Conservation (phyloP, 768 basidiomycete species). For the Xerocomellus intermedius region DNA sequence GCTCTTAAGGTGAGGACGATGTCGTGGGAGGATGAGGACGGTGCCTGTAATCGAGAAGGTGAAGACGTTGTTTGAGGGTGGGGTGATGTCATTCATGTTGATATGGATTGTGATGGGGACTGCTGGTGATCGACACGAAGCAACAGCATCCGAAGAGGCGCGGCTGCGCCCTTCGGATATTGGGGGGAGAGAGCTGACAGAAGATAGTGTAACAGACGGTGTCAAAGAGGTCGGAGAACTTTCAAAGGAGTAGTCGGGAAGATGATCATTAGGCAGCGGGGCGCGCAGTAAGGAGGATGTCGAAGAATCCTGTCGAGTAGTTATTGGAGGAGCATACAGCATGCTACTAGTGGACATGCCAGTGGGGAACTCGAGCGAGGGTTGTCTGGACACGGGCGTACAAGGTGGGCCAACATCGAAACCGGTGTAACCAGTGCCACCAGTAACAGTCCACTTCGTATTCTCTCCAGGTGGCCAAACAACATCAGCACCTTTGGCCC, state of each 20-base stretch:
- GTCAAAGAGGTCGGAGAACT: conserved; percentile 50
- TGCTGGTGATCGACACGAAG: conserved; percentile 44
- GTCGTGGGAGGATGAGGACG: conserved; percentile 55
- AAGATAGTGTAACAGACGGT: conserved; percentile 42
- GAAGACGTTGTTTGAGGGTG: conserved; percentile 62
- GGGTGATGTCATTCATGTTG: conserved; percentile 75
- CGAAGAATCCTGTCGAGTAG: conserved; percentile 44
- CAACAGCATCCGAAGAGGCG: conserved; percentile 35
- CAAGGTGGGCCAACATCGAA: conserved; percentile 53
- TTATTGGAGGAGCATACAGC: conserved; percentile 21
- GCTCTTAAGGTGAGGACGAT: conserved; percentile 25
- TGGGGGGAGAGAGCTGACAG: conserved; percentile 36
- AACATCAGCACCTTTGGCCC: conserved; percentile 66
- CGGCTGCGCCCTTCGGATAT: conserved; percentile 37
- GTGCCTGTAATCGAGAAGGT: conserved; percentile 66
- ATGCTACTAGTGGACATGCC: conserved; percentile 17
- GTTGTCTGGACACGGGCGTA: conserved; percentile 42
- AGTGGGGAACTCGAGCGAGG: conserved; percentile 47
- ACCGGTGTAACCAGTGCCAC: conserved; percentile 69
- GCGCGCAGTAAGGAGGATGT: conserved; percentile 70
- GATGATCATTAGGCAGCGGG: conserved; percentile 61
- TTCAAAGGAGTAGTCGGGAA: conserved; percentile 79
- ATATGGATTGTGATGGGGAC: conserved; percentile 70
- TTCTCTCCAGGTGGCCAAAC: conserved; percentile 57
- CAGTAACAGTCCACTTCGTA: conserved; percentile 58